Evolutionary conservation across 164 flowering plant species (phyloP).

Genomic region (Dillenia turbinata): DNA sequence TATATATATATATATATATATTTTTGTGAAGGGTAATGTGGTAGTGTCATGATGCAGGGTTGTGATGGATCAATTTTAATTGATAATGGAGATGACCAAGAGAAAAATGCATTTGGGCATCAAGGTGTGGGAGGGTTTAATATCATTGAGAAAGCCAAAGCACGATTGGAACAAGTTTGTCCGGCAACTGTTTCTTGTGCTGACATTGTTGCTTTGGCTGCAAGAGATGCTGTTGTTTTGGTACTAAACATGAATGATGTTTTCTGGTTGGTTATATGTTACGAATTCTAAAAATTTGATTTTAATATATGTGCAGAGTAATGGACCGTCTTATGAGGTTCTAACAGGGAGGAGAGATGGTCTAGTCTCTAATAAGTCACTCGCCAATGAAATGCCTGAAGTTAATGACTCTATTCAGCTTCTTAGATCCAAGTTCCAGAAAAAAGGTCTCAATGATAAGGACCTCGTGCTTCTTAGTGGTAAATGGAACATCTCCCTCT

Average conservation of each 20-base stretch:
- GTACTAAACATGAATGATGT: slow-evolving; percentile 6
- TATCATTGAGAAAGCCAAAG: slow-evolving; percentile 28
- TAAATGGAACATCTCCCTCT: slow-evolving; percentile 6
- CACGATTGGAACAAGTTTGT: slow-evolving; percentile 22
- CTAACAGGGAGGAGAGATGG: slow-evolving; percentile 57
- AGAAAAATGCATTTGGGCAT: slow-evolving; percentile 42
- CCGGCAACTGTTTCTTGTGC: slow-evolving; percentile 33
- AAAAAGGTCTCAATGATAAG: slow-evolving; percentile 35
- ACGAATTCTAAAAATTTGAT: no score
- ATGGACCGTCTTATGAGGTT: slow-evolving; percentile 43
- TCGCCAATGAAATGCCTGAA: slow-evolving; percentile 48
- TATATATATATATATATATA: no score
- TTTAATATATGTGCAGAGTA: slow-evolving; percentile 14
- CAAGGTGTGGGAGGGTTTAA: slow-evolving; percentile 43
- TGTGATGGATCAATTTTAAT: slow-evolving; percentile 61
- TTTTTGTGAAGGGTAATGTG: no score
- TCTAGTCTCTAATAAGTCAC: slow-evolving; percentile 23
- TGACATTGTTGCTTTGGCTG: slow-evolving; percentile 32
- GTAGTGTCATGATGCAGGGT: slow-evolving; percentile 24
- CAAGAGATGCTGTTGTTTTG: slow-evolving; percentile 27
- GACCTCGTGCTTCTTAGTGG: slow-evolving; percentile 55
- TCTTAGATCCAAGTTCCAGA: slow-evolving; percentile 31
- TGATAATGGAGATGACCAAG: slow-evolving; percentile 24
- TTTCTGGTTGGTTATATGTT: background rate
- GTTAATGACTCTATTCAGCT: slow-evolving; percentile 31